Evolutionary conservation across 805 yeast species (phyloP), one percentile per base, ranked within the genome.

Genomic region (Debaryomyces hansenii): DNA sequence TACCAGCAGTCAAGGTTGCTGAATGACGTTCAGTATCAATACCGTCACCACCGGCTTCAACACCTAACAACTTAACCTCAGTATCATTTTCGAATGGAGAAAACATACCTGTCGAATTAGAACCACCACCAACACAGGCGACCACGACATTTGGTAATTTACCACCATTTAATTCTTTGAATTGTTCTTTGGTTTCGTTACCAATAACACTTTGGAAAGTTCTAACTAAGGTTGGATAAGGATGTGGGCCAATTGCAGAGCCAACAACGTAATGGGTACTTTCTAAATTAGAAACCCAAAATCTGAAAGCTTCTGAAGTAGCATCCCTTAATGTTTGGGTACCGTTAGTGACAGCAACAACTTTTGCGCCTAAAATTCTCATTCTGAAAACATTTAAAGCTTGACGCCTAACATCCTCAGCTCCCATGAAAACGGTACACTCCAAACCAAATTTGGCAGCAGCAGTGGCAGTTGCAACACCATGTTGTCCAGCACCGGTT

Each of bases 81-180:
- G 64, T 54, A 64, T 90, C 97, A 14, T 88, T 74, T 64, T 90
- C 95, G 63, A 94, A 94, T 45, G 98, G 97, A 18, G 90, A 84
- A 69, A 94, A 94, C 80, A 92, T 83, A 66, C 99, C 99, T 28
- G 95, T 83, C 42, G 96, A 85, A 78, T 94, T 94, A 15, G 97
- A 90, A 46, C 99, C 99, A 62, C 99, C 99, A 60, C 99, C 99
- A 42, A 94, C 99, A 78, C 99, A 94, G 1, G 99, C 99, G 51
- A 94, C 97, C 36, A 94, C 83, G 15, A 91, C 90, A 60, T 94
- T 88, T 40, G 99, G 99, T 53, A 94, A 77, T 59, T 82, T 84
- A 35, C 96, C 96, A 50, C 81, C 72, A 66, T 88, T 90, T 56
- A 85, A 72, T 54, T 79, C 82, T 54, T 80, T 82, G 72, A 91